Evolutionary conservation across 257 asterid species (phyloP), one percentile per base, ranked within the genome.

Genomic region (Nicotiana undulata): DNA sequence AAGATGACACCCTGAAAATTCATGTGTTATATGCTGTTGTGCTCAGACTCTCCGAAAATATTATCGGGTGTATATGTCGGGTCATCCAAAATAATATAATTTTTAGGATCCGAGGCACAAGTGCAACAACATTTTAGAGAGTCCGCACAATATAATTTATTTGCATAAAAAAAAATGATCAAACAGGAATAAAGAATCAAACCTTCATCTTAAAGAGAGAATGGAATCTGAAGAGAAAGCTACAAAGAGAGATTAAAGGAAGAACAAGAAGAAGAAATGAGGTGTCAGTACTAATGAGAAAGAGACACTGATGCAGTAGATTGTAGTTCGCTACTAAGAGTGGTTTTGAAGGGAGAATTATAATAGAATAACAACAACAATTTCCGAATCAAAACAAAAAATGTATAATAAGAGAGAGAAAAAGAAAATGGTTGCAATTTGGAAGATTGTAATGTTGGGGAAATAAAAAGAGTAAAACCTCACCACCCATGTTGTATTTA

Each of bases 181-280:
- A 65, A 31, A 65, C 51, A 46, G 37, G 80, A 83, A 79, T 13
- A 40, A 77, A 85, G 84, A 83, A 86, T 59, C 87, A 81, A 75
- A 92, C 97, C 97, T 92, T 92, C 92, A 90, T 88, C 76, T 82
- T 37, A 13, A 16, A 75, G 4, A 49, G 77, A 77, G 44, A 80
- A 81, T 64, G 32, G 60, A 20, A 49, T 18, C 31, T 70, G 72
- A 51, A 46, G 31, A 83, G 85, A 66, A 66, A 82, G 63, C 11
- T 56, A 72, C 17, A 80, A 28, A 76, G 9, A 10, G 46, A 67
- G 17, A 20, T 60, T 15, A 53, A 72, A 28, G 26, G n/a, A 44
- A 60, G n/a, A 31, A 28, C 51, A 28, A 31, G 8, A 1, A 6
- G 81, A 3, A 40, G 31, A 28, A 72, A 68, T 53, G 9, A 18